Percentiles rank a stretch among this genome's conserved stretches.
Evolutionary conservation across 306 rosid species (phyloP).

Genomic region (Cicer judaicum): DNA sequence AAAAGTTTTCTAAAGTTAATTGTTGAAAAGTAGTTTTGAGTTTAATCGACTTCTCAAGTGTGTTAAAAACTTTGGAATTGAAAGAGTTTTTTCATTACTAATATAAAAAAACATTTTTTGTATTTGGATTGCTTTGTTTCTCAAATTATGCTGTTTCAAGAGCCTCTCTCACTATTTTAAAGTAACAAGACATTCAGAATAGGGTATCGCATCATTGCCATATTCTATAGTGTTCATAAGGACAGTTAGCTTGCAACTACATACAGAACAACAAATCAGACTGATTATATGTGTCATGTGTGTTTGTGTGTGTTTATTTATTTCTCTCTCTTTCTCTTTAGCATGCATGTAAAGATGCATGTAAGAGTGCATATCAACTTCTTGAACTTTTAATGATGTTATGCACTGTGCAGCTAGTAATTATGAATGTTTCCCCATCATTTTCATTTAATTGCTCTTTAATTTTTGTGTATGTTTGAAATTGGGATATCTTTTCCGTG

Average conservation of each 20-base stretch:
- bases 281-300: too few species aligned
- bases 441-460: conserved; percentile 32
- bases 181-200: too few species aligned
- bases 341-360: background rate
- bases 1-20: too few species aligned
- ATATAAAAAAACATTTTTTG: too few species aligned
- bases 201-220: too few species aligned
- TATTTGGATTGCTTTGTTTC: background rate
- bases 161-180: too few species aligned
- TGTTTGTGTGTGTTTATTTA: too few species aligned
- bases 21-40: too few species aligned
- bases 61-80: too few species aligned
- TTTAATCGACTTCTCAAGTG: too few species aligned
- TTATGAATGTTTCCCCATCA: conserved; percentile 25
- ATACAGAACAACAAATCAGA: background rate
- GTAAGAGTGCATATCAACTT: background rate
- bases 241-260: background rate
- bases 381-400: background rate
- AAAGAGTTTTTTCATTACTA: too few species aligned
- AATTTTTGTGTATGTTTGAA: conserved; percentile 43
- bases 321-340: too few species aligned
- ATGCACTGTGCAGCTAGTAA: conserved; percentile 18
- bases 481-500: conserved; percentile 58
- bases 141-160: background rate
- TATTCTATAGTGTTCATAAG: background rate